These are phyloP conservation scores for Schizonepeta tenuifolia DNA, from an alignment of 257 asterid genomes.

Conservation along the genomic window DNA sequence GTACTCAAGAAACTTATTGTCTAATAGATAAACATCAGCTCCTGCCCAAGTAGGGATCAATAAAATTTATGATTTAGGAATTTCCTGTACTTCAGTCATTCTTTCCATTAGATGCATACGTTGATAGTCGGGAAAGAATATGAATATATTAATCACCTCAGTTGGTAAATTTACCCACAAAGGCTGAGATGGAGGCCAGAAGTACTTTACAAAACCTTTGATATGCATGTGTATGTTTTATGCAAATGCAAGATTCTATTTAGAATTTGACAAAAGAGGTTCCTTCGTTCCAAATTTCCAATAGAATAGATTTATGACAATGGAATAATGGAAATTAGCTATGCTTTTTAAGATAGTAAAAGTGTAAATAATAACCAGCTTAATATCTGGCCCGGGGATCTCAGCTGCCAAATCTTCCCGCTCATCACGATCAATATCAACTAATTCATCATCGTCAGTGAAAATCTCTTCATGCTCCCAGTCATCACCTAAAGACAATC, in stretches of 20 bases:
- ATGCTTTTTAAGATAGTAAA: neutral
- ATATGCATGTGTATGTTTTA: neutral
- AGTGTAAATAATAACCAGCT: conserved; percentile 60
- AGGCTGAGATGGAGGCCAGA: neutral
- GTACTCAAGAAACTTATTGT: neutral
- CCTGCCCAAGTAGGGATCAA: neutral
- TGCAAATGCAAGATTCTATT: neutral
- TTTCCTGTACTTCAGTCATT: neutral
- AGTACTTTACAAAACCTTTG: conserved; percentile 5
- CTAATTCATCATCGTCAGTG: conserved; percentile 96
- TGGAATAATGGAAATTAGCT: neutral
- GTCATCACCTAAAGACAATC: conserved; percentile 72
- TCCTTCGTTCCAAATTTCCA: neutral
- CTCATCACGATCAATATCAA: conserved; percentile 86
- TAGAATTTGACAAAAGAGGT: neutral
- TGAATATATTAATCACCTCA: neutral
- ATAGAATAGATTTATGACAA: neutral
- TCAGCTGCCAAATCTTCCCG: conserved; percentile 97
- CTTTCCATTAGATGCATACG: neutral
- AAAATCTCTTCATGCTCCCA: conserved; percentile 99
- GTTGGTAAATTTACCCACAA: neutral
- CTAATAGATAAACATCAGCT: neutral
- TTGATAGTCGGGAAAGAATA: neutral
- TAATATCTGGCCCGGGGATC: conserved; percentile 97
- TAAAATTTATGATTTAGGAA: neutral